Conservation (phyloP, 371 early-diverging fungal genomes). For the Mortierella sp. region DNA sequence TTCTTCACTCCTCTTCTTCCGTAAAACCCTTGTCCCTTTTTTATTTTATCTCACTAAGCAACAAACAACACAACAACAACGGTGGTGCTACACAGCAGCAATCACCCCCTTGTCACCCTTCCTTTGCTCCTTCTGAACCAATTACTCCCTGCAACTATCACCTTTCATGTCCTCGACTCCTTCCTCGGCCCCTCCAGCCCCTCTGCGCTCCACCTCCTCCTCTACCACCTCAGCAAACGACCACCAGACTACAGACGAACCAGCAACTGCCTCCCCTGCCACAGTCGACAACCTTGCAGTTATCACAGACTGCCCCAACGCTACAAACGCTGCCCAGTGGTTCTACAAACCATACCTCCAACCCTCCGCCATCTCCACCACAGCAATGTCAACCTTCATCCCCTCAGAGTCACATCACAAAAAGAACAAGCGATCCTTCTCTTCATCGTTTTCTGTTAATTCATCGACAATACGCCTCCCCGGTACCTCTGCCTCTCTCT, state of each 20-base stretch:
- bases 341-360: constrained; percentile 45
- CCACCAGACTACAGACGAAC: neutral
- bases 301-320: constrained; percentile 20
- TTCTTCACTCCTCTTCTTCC: neutral
- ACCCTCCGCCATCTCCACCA: constrained; percentile 45
- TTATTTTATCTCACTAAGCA: no score
- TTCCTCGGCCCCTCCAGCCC: neutral
- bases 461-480: neutral
- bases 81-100: neutral
- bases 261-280: neutral
- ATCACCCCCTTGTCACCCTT: no score
- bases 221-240: neutral
- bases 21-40: neutral
- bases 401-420: neutral
- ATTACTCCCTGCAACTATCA: neutral
- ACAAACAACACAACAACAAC: neutral
- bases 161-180: neutral
- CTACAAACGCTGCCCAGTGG: constrained; percentile 38
- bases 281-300: constrained; percentile 17
- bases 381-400: constrained; percentile 44
- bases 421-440: neutral
- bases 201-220: neutral
- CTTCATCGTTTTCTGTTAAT: neutral
- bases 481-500: constrained; percentile 16
- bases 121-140: neutral